Evolutionary conservation across 2,329 filamentous ascomycete genomes (phyloP).

Genomic region (Exophiala oligosperma): DNA sequence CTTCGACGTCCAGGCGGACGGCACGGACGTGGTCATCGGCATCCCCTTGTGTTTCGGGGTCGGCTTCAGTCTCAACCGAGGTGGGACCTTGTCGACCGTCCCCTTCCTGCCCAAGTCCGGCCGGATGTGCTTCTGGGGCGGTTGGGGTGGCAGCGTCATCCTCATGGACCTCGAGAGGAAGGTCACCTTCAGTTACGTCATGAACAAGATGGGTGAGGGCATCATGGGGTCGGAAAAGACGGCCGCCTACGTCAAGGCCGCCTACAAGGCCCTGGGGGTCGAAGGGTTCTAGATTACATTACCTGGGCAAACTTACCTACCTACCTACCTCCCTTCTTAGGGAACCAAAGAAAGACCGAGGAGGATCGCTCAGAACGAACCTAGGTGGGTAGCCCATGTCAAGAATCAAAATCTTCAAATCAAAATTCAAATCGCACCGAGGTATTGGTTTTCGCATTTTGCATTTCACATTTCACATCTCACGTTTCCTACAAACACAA

Average conservation of each 20-base stretch:
- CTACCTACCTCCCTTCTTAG: too few species aligned
- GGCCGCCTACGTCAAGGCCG: slow-evolving; percentile 34
- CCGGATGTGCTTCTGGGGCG: slow-evolving; percentile 43
- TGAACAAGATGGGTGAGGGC: slow-evolving; percentile 46
- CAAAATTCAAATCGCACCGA: too few species aligned
- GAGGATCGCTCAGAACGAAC: too few species aligned
- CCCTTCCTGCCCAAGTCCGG: slow-evolving; percentile 36
- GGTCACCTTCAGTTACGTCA: slow-evolving; percentile 47
- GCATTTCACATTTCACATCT: too few species aligned
- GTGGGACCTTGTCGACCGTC: slow-evolving; percentile 26
- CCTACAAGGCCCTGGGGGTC: slow-evolving; percentile 32
- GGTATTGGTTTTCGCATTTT: too few species aligned
- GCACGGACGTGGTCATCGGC: slow-evolving; percentile 42
- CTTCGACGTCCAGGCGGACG: slow-evolving; percentile 46
- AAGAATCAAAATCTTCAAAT: too few species aligned
- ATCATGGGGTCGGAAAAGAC: slow-evolving; percentile 34
- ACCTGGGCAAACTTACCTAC: too few species aligned
- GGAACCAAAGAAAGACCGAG: too few species aligned
- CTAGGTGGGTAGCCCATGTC: too few species aligned
- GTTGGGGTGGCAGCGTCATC: slow-evolving; percentile 47
- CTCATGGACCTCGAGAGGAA: slow-evolving; percentile 46
- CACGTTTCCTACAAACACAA: too few species aligned
- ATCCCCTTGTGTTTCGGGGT: slow-evolving; percentile 42
- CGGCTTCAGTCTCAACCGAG: slow-evolving; percentile 41
- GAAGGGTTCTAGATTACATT: background rate